A percentile compares a stretch with the other conserved stretches of the same genome.
Conservation (phyloP, 768 basidiomycete species). For the Boletus insuetus region DNA sequence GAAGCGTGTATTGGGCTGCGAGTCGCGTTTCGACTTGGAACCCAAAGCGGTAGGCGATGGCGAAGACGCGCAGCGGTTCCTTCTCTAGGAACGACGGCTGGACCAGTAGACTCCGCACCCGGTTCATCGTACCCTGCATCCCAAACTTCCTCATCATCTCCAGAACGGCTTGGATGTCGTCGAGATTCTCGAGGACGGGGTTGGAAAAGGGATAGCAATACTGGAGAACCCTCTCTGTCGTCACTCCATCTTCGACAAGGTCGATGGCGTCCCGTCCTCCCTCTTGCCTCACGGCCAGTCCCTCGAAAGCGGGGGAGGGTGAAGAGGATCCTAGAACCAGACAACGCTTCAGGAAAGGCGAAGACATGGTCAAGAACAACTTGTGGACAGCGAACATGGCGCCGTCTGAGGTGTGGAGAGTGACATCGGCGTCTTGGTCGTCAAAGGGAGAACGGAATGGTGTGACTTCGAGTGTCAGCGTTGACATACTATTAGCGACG, state of each 20-base stretch:
- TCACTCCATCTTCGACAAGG: slow-evolving; percentile 32
- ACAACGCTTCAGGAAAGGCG: slow-evolving; percentile 38
- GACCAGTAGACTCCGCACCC: slow-evolving; percentile 29
- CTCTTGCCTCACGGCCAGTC: slow-evolving; percentile 22
- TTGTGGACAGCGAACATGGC: slow-evolving; percentile 44
- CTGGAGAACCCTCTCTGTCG: slow-evolving; percentile 33
- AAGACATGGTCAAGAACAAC: slow-evolving; percentile 40
- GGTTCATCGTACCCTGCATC: slow-evolving; percentile 33
- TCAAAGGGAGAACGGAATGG: slow-evolving; percentile 37
- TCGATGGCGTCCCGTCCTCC: slow-evolving; percentile 27
- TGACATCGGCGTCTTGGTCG: slow-evolving; percentile 39
- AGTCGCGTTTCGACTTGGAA: slow-evolving; percentile 32
- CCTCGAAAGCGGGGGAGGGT: slow-evolving; percentile 28
- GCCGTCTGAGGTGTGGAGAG: slow-evolving; percentile 41
- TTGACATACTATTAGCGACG: slow-evolving; percentile 21
- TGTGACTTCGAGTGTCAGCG: slow-evolving; percentile 27
- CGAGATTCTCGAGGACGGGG: slow-evolving; percentile 33
- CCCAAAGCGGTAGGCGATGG: slow-evolving; percentile 38
- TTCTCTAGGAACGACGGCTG: slow-evolving; percentile 25
- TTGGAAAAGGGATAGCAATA: slow-evolving; percentile 37
- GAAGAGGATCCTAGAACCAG: slow-evolving; percentile 27
- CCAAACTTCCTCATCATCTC: slow-evolving; percentile 39
- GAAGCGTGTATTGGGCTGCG: slow-evolving; percentile 36
- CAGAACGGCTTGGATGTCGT: slow-evolving; percentile 35
- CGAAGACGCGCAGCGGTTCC: slow-evolving; percentile 38